Evolutionary conservation across 108 stramenopile species (phyloP), one percentile per base, ranked within the genome.

Genomic region (Skeletonema potamos): DNA sequence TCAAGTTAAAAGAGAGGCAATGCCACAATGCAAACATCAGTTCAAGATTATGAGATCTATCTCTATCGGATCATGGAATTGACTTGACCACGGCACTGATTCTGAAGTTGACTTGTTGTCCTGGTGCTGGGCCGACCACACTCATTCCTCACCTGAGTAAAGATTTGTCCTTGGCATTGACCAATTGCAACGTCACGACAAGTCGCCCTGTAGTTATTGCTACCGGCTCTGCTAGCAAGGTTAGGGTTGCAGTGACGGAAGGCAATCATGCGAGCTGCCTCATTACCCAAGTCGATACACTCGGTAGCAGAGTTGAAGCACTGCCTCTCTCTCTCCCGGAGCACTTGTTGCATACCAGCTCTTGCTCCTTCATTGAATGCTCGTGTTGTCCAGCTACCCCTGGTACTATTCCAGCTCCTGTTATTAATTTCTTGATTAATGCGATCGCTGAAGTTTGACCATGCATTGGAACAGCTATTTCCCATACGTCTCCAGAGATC

Each of bases 171-270:
- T 27, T 39, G 24, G 48, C 70, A 71, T 2, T 54, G 48, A 7
- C 34, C 51, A 54, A 36, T 28, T 1, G 70, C 70, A 22, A 48
- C 51, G 12, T 55, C 22, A 28, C 70, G 70, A 26, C 70, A 71
- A 6, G 44, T 13, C 6, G 22, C 32, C 70, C 62, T 71, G 46
- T 15, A 5, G 9, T 5, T 9, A 17, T 0, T 1, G 20, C 26
- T n/a, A n/a, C n/a, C n/a, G n/a, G n/a, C n/a, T n/a, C n/a, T n/a
- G n/a, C n/a, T n/a, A n/a, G n/a, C n/a, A n/a, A n/a, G 22, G 15
- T n/a, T 39, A 13, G n/a, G n/a, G n/a, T n/a, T n/a, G n/a, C n/a
- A n/a, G n/a, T n/a, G n/a, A n/a, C n/a, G n/a, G n/a, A n/a, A 36
- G 11, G 36, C 32, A 41, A 63, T 24, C 10, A 43, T 15, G 37